These are phyloP conservation scores for Trypanosoma grayi DNA, from an alignment of 208 protist genomes.

Conservation along the genomic window DNA sequence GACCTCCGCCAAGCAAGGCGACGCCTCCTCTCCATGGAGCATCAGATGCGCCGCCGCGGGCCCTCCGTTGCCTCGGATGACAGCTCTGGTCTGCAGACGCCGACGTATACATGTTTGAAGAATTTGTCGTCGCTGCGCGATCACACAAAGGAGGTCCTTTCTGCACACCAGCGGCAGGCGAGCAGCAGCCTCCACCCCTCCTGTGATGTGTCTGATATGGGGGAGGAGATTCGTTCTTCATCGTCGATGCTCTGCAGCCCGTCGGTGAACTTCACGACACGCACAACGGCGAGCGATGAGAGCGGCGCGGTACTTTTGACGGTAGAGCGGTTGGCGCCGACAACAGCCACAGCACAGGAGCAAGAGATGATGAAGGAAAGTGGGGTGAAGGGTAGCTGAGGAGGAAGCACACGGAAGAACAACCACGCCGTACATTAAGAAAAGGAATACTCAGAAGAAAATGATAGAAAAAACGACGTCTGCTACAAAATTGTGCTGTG, in stretches of 20 bases:
- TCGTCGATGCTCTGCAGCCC: not conserved
- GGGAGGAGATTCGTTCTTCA: not conserved
- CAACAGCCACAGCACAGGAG: not conserved
- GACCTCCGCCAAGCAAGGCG: conserved; percentile 49
- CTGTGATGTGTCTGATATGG: not conserved
- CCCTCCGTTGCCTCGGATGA: conserved; percentile 17
- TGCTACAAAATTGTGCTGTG: not conserved
- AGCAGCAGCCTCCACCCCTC: conserved; percentile 11
- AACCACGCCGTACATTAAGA: not conserved
- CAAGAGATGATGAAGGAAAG: not conserved
- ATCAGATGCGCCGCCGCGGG: not conserved
- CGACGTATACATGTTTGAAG: not conserved
- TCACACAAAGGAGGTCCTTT: conserved; percentile 29
- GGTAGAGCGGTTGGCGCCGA: not conserved
- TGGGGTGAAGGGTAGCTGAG: too few species aligned
- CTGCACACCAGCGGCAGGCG: conserved; percentile 3
- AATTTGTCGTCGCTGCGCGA: conserved; percentile 26
- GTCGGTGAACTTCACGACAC: not conserved
- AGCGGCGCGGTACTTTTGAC: not conserved
- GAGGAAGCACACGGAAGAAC: too few species aligned
- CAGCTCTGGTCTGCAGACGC: conserved; percentile 13
- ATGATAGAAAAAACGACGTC: too few species aligned
- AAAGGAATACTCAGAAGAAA: too few species aligned
- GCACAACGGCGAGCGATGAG: not conserved
- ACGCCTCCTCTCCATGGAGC: conserved; percentile 33